A percentile compares a stretch with the other conserved stretches of the same genome.
phyloP scores from a whole-genome alignment of 257 asterid species.

The Rubia yunnanensis region DNA sequence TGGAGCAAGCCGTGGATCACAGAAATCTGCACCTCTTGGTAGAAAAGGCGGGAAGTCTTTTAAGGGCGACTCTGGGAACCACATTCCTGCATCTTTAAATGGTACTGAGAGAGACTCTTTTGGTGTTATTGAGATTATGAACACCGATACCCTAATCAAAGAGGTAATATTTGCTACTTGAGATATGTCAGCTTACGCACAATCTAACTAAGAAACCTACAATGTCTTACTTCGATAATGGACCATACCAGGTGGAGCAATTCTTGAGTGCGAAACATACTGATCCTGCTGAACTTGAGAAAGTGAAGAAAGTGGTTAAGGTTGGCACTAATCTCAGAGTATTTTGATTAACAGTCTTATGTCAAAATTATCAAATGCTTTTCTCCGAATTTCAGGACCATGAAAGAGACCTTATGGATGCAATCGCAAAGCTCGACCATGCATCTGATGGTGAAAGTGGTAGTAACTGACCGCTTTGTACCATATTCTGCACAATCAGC shows the following conservation, averaged over 20 bases:
- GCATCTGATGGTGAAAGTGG: constrained; percentile 30
- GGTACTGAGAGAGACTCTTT: constrained; percentile 47
- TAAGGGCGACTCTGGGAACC: constrained; percentile 37
- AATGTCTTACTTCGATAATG: background rate
- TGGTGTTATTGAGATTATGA: constrained; percentile 49
- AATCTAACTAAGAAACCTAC: background rate
- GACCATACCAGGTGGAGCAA: constrained; percentile 49
- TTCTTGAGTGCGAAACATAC: constrained; percentile 40
- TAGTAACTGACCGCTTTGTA: constrained; percentile 14
- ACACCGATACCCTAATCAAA: constrained; percentile 53
- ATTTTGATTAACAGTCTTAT: background rate
- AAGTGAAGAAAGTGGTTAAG: constrained; percentile 55
- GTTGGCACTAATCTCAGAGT: constrained; percentile 11
- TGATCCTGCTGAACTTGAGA: constrained; percentile 52
- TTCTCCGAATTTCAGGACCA: constrained; percentile 16
- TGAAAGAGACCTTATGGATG: constrained; percentile 21
- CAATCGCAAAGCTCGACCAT: constrained; percentile 18
- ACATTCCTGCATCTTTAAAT: constrained; percentile 41
- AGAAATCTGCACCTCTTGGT: constrained; percentile 26
- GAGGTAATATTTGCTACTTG: constrained; percentile 33
- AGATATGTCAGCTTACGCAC: background rate
- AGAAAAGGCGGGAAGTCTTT: constrained; percentile 54
- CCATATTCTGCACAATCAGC: background rate
- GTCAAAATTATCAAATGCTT: background rate
- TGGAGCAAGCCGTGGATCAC: constrained; percentile 36